These are phyloP conservation scores for Candida verbasci DNA, from an alignment of 805 yeast genomes.

Conservation along the genomic window DNA sequence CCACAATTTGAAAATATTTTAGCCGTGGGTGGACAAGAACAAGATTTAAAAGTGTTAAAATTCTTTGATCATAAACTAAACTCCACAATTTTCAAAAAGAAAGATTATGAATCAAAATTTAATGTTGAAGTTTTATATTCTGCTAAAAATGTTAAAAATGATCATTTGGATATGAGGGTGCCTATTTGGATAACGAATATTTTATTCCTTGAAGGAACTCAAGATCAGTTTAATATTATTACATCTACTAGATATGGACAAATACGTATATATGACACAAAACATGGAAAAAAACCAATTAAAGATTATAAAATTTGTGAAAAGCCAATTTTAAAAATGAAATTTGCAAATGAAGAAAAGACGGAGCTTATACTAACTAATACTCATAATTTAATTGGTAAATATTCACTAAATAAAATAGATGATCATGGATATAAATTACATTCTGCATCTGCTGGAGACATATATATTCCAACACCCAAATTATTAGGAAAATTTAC, in stretches of 20 bases:
- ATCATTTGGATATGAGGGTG: slow-evolving; percentile 70
- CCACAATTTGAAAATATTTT: slow-evolving; percentile 48
- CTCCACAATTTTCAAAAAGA: slow-evolving; percentile 14
- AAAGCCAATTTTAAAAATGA: slow-evolving; percentile 47
- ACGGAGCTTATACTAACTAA: slow-evolving; percentile 65
- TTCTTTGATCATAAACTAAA: slow-evolving; percentile 25
- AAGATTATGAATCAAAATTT: slow-evolving; percentile 16
- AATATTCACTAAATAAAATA: slow-evolving; percentile 37
- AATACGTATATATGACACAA: slow-evolving; percentile 67
- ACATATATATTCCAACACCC: slow-evolving; percentile 44
- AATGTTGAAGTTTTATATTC: slow-evolving; percentile 45
- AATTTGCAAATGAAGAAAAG: slow-evolving; percentile 29
- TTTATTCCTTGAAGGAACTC: slow-evolving; percentile 36
- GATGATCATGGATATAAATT: slow-evolving; percentile 33
- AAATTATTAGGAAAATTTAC: slow-evolving; percentile 59
- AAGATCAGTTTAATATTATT: slow-evolving; percentile 46
- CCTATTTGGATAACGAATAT: slow-evolving; percentile 76
- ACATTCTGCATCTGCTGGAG: slow-evolving; percentile 42
- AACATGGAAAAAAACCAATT: slow-evolving; percentile 64
- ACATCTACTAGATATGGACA: slow-evolving; percentile 75
- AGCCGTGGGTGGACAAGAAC: slow-evolving; percentile 86
- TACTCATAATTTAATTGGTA: slow-evolving; percentile 59
- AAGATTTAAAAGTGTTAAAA: slow-evolving; percentile 53
- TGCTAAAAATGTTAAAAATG: slow-evolving; percentile 81
- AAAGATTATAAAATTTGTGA: slow-evolving; percentile 51